These are phyloP conservation scores for Lantana camara DNA, from an alignment of 257 asterid genomes.

Conservation along the genomic window DNA sequence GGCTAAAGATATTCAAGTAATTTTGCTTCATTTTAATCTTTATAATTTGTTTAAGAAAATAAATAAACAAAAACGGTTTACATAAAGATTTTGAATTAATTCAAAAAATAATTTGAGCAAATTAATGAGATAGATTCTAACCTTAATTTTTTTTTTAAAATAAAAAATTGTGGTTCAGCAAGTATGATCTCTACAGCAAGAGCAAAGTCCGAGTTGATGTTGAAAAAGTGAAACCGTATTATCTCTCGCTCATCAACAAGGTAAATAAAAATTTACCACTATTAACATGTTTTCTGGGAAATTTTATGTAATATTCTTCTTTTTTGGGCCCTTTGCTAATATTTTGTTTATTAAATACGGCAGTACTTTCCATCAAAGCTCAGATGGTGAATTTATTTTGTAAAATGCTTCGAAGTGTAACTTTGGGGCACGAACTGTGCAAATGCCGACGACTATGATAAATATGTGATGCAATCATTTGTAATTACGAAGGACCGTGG, in stretches of 20 bases:
- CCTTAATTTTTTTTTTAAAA: background rate
- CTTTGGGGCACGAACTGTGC: background rate
- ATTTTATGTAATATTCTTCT: background rate
- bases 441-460: background rate
- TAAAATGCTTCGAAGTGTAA: background rate
- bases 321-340: background rate
- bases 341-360: slow-evolving; percentile 9
- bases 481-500: too few species aligned
- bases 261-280: slow-evolving; percentile 18
- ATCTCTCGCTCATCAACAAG: slow-evolving; percentile 69
- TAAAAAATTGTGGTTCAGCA: slow-evolving; percentile 31
- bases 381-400: slow-evolving; percentile 47
- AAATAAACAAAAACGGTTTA: background rate
- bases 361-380: slow-evolving; percentile 77
- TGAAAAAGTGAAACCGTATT: slow-evolving; percentile 59
- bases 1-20: slow-evolving; percentile 57
- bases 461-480: too few species aligned
- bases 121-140: background rate
- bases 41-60: background rate
- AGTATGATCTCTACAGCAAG: slow-evolving; percentile 53
- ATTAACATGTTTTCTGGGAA: background rate
- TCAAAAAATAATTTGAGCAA: background rate
- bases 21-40: too few species aligned
- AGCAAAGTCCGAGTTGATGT: slow-evolving; percentile 49
- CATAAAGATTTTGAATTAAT: background rate